Conservation (phyloP, 2,329 filamentous ascomycete species). For the Ascochyta clinopodiicola region DNA sequence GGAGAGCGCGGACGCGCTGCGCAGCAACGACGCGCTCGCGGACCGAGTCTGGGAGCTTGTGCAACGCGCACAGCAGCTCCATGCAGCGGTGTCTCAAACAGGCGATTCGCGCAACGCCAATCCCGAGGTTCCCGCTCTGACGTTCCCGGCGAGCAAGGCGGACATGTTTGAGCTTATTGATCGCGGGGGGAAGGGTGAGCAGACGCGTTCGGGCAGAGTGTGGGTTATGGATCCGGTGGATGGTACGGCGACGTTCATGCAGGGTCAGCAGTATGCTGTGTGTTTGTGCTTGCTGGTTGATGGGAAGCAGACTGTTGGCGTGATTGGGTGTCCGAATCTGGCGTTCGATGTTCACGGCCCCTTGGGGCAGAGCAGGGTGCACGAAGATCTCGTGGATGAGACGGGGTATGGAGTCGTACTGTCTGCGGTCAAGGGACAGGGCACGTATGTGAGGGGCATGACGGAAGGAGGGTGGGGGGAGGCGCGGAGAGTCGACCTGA, state of each 20-base stretch:
- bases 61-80: slow-evolving; percentile 37
- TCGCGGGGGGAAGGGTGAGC: slow-evolving; percentile 61
- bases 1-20: slow-evolving; percentile 63
- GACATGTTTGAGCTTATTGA: slow-evolving; percentile 70
- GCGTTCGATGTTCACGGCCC: slow-evolving; percentile 44
- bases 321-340: slow-evolving; percentile 69
- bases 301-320: slow-evolving; percentile 64
- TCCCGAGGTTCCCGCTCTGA: slow-evolving; percentile 15
- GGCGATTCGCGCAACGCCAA: slow-evolving; percentile 28
- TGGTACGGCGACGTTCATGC: slow-evolving; percentile 68
- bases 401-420: slow-evolving; percentile 53
- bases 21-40: slow-evolving; percentile 56
- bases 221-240: slow-evolving; percentile 72
- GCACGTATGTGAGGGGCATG: slow-evolving; percentile 52
- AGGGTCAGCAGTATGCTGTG: slow-evolving; percentile 68
- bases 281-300: slow-evolving; percentile 65
- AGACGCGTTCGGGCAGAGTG: slow-evolving; percentile 54
- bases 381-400: slow-evolving; percentile 52
- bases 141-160: slow-evolving; percentile 54
- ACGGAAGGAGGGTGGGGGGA: slow-evolving; percentile 42
- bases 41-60: slow-evolving; percentile 65
- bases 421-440: slow-evolving; percentile 57
- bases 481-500: slow-evolving; percentile 39
- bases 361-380: slow-evolving; percentile 28
- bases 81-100: slow-evolving; percentile 33